Conservation (phyloP, 2,329 filamentous ascomycete species). For the Trichoderma oligosporum region DNA sequence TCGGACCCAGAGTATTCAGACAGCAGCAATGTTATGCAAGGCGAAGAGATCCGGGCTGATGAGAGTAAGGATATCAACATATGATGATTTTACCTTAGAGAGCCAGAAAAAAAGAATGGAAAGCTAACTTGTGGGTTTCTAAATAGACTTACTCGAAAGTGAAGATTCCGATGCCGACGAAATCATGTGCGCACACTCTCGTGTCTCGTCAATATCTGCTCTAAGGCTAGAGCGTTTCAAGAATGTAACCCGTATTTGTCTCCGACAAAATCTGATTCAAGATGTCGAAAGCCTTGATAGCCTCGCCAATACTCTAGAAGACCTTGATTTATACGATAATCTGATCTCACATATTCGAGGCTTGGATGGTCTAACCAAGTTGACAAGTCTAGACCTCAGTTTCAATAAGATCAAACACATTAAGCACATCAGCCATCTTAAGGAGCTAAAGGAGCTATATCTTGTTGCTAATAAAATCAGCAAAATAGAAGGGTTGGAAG, state of each 20-base stretch:
- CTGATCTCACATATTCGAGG: slow-evolving; percentile 82
- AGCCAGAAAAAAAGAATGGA: too few relatives aligned
- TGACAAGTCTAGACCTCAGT: slow-evolving; percentile 81
- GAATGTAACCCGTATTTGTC: slow-evolving; percentile 71
- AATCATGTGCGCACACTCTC: slow-evolving; percentile 86
- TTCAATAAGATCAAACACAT: slow-evolving; percentile 99
- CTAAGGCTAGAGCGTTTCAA: slow-evolving; percentile 81
- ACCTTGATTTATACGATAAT: slow-evolving; percentile 96
- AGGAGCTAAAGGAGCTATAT: slow-evolving; percentile 75
- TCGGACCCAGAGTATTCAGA: slow-evolving; percentile 83
- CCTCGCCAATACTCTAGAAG: slow-evolving; percentile 65
- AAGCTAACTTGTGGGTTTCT: background rate
- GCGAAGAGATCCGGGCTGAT: slow-evolving; percentile 74
- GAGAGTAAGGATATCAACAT: slow-evolving; percentile 56
- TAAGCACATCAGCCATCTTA: slow-evolving; percentile 77
- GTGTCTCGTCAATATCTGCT: slow-evolving; percentile 71
- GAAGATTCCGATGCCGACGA: slow-evolving; percentile 64
- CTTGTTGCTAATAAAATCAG: slow-evolving; percentile 94
- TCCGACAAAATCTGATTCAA: slow-evolving; percentile 88
- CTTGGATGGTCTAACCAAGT: slow-evolving; percentile 70
- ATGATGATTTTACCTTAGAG: background rate
- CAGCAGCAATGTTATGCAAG: slow-evolving; percentile 62
- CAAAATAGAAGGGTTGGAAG: slow-evolving; percentile 78
- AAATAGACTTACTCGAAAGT: slow-evolving; percentile 55
- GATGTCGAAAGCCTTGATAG: slow-evolving; percentile 69